Percentiles rank a stretch among this genome's conserved stretches.
Conservation (phyloP, 768 basidiomycete species). For the Naganishia vishniacii region DNA sequence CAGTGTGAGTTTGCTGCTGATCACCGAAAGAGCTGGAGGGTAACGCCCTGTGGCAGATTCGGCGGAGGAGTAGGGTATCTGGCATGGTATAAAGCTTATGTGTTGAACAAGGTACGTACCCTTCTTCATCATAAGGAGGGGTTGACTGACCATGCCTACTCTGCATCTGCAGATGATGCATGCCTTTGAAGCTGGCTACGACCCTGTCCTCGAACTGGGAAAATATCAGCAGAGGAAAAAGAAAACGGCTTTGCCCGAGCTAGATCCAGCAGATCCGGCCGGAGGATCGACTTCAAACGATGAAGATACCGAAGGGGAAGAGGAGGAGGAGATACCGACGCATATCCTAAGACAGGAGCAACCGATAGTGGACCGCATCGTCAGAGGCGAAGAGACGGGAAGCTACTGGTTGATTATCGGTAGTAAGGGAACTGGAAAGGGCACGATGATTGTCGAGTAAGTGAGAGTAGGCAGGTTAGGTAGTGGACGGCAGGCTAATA, state of each 20-base stretch:
- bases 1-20: conserved; percentile 36
- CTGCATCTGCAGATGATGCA: conserved; percentile 60
- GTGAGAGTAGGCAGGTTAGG: neutral
- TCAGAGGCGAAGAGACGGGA: conserved; percentile 66
- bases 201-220: conserved; percentile 71
- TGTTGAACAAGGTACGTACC: conserved; percentile 64
- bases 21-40: neutral
- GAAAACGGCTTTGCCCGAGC: conserved; percentile 30
- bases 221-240: conserved; percentile 44
- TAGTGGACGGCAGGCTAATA: neutral
- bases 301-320: conserved; percentile 38
- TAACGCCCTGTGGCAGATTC: conserved; percentile 47
- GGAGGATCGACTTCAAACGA: conserved; percentile 38
- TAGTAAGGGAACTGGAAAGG: conserved; percentile 79
- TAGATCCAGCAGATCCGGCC: conserved; percentile 10
- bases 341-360: conserved; percentile 71
- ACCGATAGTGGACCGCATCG: conserved; percentile 67
- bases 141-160: neutral
- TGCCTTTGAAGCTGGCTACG: conserved; percentile 74
- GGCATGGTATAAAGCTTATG: conserved; percentile 74
- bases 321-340: conserved; percentile 45
- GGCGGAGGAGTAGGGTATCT: conserved; percentile 67
- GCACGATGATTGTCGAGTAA: conserved; percentile 70
- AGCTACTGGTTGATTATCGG: conserved; percentile 73
- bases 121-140: neutral